phyloP scores from a whole-genome alignment of 2,329 filamentous ascomycete genomes.

The Cladosporium austrohemisphaericum region DNA sequence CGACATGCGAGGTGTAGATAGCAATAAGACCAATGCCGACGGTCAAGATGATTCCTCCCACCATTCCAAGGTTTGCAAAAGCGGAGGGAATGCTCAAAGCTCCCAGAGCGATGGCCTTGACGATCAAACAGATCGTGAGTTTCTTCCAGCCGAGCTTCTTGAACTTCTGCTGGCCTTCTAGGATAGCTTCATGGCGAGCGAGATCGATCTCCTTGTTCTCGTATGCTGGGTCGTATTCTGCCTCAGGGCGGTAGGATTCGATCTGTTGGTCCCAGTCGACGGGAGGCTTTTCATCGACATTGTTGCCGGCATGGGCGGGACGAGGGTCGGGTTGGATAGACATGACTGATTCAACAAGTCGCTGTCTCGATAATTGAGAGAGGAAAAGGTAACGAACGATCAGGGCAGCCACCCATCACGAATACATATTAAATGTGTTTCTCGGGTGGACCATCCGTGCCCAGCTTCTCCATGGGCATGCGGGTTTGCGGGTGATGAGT shows the following conservation, averaged over 20 bases:
- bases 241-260: background rate
- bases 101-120: constrained; percentile 57
- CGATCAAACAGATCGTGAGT: constrained; percentile 48
- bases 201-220: constrained; percentile 34
- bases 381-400: too few species aligned
- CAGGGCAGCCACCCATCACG: too few species aligned
- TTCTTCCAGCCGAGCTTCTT: constrained; percentile 47
- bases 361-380: too few species aligned
- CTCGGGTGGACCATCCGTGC: too few species aligned
- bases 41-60: constrained; percentile 55
- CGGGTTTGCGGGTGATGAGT: constrained; percentile 1
- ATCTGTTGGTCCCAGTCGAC: constrained; percentile 5
- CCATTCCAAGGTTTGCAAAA: constrained; percentile 52
- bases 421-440: background rate
- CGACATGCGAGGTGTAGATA: constrained; percentile 59
- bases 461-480: constrained; percentile 13
- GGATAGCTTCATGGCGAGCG: constrained; percentile 30
- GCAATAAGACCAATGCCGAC: constrained; percentile 54
- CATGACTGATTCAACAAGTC: too few species aligned
- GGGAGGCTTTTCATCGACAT: background rate
- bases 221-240: constrained; percentile 1
- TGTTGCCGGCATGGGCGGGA: background rate
- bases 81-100: constrained; percentile 56
- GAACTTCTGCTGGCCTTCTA: constrained; percentile 35
- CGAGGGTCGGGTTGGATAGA: constrained; percentile 7